Evolutionary conservation across 352 stramenopile species (phyloP), one percentile per base, ranked within the genome.

Genomic region (Phytophthora sansomeana): DNA sequence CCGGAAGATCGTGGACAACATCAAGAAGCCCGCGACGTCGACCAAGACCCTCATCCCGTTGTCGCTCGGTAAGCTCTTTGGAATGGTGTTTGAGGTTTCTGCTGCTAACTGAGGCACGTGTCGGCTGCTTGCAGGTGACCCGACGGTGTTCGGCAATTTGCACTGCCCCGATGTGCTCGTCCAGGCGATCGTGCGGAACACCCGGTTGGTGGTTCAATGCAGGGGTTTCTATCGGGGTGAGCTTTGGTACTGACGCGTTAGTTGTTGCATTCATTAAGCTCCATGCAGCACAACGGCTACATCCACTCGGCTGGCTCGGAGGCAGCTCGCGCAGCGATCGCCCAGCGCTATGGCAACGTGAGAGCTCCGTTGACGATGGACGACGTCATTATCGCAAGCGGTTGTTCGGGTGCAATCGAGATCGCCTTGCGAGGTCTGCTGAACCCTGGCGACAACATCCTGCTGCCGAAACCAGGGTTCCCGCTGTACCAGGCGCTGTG

Each of bases 401-500:
- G 97, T 8, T 98, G 92, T 63, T 98, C 92, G 0, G 96, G 96
- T 29, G 95, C 96, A 4, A 82, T 99, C 29, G 95, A 99, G 50
- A 89, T 99, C 58, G 90, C 88, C 7, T 71, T 99, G 2, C 93
- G 82, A 19, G 92, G 89, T 17, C 63, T 99, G 4, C 30, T 98
- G 39, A 95, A 98, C 74, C 77, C 90, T 49, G 92, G 92, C 29
- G 89, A 97, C 61, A 97, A 97, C 61, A 84, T 99, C 10, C 69
- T 99, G 24, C 81, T 99, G 7, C 96, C 97, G 0, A 87, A 93
- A 57, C 97, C 97, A 6, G 94, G 91, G 7, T 99, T 99, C 80
- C 90, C 96, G 30, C 62, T 99, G 5, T 99, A 99, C 74, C 85
- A 98, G 75, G 94, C 98, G 11, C 96, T 99, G 58, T 95, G 91